Percentiles rank a stretch among this genome's conserved stretches.
Conservation (phyloP, 2,329 filamentous ascomycete genomes). For the Aspergillus nomiae region DNA sequence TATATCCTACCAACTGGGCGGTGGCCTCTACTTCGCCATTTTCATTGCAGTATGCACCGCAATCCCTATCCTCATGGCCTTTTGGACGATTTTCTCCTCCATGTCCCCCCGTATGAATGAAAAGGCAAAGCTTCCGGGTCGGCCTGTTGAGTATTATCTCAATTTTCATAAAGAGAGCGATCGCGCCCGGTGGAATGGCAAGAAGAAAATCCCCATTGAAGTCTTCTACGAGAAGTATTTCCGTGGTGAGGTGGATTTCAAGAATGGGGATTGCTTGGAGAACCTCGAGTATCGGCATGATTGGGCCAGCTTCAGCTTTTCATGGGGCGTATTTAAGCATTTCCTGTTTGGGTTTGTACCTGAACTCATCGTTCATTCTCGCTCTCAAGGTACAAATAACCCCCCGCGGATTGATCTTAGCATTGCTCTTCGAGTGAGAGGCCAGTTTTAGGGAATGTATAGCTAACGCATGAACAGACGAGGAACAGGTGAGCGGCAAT, state of each 20-base stretch:
- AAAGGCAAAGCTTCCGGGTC: constrained; percentile 83
- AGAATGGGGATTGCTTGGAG: constrained; percentile 80
- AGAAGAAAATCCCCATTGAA: constrained; percentile 60
- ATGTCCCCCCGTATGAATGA: constrained; percentile 89
- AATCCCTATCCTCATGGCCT: constrained; percentile 75
- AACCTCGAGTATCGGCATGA: constrained; percentile 92
- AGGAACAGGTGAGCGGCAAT: constrained; percentile 96
- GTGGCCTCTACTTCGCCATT: constrained; percentile 82
- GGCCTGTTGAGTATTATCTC: constrained; percentile 84
- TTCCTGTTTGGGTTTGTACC: constrained; percentile 86
- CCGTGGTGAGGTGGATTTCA: constrained; percentile 90
- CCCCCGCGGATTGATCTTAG: neutral
- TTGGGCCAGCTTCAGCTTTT: constrained; percentile 95
- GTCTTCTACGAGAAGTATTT: constrained; percentile 99
- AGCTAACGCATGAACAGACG: constrained; percentile 59
- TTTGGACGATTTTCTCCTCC: constrained; percentile 79
- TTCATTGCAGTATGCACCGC: constrained; percentile 81
- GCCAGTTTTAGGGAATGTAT: neutral
- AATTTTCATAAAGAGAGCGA: constrained; percentile 51
- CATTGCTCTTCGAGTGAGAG: neutral
- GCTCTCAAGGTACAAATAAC: constrained; percentile 68
- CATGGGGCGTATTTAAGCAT: constrained; percentile 79
- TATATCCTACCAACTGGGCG: constrained; percentile 78
- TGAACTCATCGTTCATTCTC: constrained; percentile 89
- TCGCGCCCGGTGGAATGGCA: constrained; percentile 49